Percentiles rank a stretch among this genome's conserved stretches.
Conservation (phyloP, 2,329 filamentous ascomycete species). For the Apiospora phragmitis region DNA sequence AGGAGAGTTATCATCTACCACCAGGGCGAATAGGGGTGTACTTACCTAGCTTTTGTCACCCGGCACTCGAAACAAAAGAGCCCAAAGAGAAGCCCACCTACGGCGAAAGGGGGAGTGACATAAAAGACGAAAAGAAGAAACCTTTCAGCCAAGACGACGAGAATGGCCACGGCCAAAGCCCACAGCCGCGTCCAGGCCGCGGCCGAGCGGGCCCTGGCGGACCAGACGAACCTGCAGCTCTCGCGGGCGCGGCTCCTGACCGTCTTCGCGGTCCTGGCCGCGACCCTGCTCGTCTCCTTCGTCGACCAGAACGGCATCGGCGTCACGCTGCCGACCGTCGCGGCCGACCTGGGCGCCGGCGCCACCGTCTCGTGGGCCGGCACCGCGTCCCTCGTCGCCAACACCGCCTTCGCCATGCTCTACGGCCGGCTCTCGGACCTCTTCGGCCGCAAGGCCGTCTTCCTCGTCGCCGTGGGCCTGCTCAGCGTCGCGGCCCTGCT, state of each 20-base stretch:
- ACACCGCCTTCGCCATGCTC: constrained; percentile 70
- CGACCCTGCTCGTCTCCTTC: constrained; percentile 35
- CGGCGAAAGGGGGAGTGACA: background rate
- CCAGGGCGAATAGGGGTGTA: too few species aligned
- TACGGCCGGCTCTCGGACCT: constrained; percentile 71
- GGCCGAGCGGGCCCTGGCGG: background rate
- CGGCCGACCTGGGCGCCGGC: constrained; percentile 30
- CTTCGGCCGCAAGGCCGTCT: constrained; percentile 35
- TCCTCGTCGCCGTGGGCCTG: constrained; percentile 29
- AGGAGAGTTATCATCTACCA: too few species aligned
- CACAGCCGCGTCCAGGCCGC: background rate
- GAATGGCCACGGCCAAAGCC: background rate
- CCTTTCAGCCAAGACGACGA: background rate
- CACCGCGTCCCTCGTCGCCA: constrained; percentile 38
- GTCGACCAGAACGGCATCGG: constrained; percentile 38
- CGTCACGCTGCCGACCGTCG: constrained; percentile 39
- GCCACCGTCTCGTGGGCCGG: constrained; percentile 36
- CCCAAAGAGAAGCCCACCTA: background rate
- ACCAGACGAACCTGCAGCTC: constrained; percentile 20
- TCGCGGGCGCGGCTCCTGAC: constrained; percentile 32
- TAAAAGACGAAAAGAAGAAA: background rate
- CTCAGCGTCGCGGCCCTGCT: constrained; percentile 32
- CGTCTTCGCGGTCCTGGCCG: constrained; percentile 29
- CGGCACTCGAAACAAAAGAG: too few species aligned
- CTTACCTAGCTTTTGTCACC: too few species aligned